phyloP scores from a whole-genome alignment of 2,329 filamentous ascomycete genomes.

The Diaporthe australafricana region DNA sequence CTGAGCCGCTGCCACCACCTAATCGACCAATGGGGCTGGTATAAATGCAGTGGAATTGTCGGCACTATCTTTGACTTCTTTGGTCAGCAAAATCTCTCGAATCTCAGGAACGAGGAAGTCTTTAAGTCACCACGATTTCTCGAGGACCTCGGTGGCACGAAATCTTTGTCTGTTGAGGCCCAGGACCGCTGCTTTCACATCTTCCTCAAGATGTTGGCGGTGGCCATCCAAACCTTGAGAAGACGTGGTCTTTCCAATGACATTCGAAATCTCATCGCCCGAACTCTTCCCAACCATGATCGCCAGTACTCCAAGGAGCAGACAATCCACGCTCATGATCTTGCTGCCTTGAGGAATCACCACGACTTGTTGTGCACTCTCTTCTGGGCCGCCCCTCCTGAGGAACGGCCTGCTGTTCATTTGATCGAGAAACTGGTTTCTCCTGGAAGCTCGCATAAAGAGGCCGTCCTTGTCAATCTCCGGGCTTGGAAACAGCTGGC shows the following conservation, averaged over 20 bases:
- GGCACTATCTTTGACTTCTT: conserved; percentile 77
- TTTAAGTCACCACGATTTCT: conserved; percentile 71
- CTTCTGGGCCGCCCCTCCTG: conserved; percentile 71
- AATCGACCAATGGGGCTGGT: conserved; percentile 75
- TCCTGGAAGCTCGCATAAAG: conserved; percentile 72
- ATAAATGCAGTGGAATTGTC: conserved; percentile 66
- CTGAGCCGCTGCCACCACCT: conserved; percentile 72
- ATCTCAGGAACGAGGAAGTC: conserved; percentile 74
- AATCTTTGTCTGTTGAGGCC: conserved; percentile 61
- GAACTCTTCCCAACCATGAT: conserved; percentile 74
- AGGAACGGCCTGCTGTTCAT: conserved; percentile 63
- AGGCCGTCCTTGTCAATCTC: conserved; percentile 73
- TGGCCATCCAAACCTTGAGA: conserved; percentile 65
- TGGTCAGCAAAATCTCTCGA: conserved; percentile 69
- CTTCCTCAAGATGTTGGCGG: conserved; percentile 72
- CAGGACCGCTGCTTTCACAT: conserved; percentile 75
- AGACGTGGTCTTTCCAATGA: conserved; percentile 64
- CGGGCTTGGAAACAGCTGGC: conserved; percentile 73
- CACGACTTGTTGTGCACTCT: conserved; percentile 76
- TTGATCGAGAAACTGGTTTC: conserved; percentile 70
- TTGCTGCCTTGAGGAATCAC: conserved; percentile 75
- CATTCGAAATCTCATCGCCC: conserved; percentile 69
- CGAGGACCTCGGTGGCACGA: conserved; percentile 61
- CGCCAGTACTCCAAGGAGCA: conserved; percentile 74
- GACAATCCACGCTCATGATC: conserved; percentile 67